phyloP scores from a whole-genome alignment of 23 red algal genomes.

The Gracilaria gracilis region DNA sequence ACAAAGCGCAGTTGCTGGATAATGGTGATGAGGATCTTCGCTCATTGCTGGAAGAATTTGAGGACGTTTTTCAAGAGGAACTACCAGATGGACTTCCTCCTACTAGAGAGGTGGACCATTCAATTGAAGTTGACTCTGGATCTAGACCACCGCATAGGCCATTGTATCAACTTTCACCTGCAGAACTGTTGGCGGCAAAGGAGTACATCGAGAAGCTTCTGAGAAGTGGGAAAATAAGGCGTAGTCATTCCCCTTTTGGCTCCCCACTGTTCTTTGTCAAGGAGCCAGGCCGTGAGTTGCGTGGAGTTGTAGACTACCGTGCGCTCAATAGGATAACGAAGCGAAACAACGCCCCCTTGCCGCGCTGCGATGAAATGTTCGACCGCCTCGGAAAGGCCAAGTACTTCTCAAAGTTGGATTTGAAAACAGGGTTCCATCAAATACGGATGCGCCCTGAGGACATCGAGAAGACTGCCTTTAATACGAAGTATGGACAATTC shows the following conservation, averaged over 20 bases:
- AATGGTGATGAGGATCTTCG: background rate
- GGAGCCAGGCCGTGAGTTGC: background rate
- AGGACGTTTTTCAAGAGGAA: conserved; percentile 29
- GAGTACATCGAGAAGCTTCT: conserved; percentile 37
- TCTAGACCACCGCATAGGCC: background rate
- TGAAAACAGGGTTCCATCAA: conserved; percentile 47
- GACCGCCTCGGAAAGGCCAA: conserved; percentile 23
- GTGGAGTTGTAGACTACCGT: background rate
- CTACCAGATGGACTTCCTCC: conserved; percentile 31
- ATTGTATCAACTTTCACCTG: conserved; percentile 29
- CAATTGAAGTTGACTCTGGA: background rate
- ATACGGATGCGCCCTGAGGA: conserved; percentile 21
- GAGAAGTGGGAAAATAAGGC: conserved; percentile 19
- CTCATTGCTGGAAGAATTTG: conserved; percentile 4
- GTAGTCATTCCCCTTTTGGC: conserved; percentile 32
- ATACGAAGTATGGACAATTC: conserved; percentile 38
- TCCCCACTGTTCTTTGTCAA: conserved; percentile 34
- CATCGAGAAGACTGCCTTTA: conserved; percentile 38
- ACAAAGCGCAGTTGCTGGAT: conserved; percentile 23
- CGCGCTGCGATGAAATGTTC: conserved; percentile 47
- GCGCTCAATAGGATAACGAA: conserved; percentile 27
- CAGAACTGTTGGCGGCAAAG: conserved; percentile 20
- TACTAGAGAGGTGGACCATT: conserved; percentile 17
- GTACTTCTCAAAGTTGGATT: conserved; percentile 41
- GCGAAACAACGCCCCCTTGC: conserved; percentile 29